phyloP scores from a whole-genome alignment of 768 basidiomycete species.

The Boletus rufocinnamomeus region DNA sequence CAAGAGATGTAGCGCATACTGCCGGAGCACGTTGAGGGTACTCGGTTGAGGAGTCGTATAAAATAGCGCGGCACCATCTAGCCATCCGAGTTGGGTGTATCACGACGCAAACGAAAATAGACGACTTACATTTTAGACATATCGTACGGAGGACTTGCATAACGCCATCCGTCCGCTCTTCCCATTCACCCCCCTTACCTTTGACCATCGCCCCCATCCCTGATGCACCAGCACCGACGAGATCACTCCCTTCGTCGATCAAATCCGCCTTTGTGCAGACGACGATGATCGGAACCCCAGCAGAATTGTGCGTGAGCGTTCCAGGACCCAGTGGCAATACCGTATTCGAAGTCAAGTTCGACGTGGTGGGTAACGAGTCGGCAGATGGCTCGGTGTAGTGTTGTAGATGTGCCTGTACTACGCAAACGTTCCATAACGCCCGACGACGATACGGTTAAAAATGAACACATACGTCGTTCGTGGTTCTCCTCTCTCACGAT shows the following conservation, averaged over 20 bases:
- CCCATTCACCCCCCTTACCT: conserved; percentile 90
- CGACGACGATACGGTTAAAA: neutral
- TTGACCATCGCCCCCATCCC: conserved; percentile 92
- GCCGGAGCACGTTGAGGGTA: conserved; percentile 73
- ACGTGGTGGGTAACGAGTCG: conserved; percentile 62
- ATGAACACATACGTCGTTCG: conserved; percentile 67
- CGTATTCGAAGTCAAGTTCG: conserved; percentile 61
- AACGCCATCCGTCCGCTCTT: conserved; percentile 91
- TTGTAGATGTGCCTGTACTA: conserved; percentile 88
- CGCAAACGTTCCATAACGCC: neutral
- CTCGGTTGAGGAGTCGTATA: conserved; percentile 84
- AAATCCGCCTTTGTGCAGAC: conserved; percentile 92
- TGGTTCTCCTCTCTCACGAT: conserved; percentile 78
- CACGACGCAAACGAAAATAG: neutral
- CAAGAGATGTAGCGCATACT: conserved; percentile 75
- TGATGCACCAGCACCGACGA: conserved; percentile 65
- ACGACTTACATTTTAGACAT: conserved; percentile 82
- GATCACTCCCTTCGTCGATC: conserved; percentile 80
- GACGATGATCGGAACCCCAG: conserved; percentile 86
- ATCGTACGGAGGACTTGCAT: conserved; percentile 95
- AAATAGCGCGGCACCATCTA: conserved; percentile 91
- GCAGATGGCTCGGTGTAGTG: conserved; percentile 84
- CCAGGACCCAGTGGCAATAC: conserved; percentile 84
- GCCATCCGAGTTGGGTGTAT: conserved; percentile 7
- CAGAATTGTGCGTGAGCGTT: conserved; percentile 80